Evolutionary conservation across 768 basidiomycete species (phyloP).

Genomic region (Termitomyces sp.): DNA sequence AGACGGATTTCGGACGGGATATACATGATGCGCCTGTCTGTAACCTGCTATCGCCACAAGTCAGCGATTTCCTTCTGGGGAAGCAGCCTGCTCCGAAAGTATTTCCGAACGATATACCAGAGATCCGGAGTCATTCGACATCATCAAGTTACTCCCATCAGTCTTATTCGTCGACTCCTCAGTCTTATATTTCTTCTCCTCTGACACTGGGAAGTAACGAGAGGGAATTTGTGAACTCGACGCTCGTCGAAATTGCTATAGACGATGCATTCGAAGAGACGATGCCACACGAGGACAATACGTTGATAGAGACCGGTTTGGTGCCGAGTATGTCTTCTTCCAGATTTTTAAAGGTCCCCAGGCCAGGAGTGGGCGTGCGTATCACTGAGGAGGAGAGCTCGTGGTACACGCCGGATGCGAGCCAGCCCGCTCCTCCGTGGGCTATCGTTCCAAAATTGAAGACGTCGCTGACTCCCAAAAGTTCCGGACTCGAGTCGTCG

Average conservation of each 20-base stretch:
- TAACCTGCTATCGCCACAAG: slow-evolving; percentile 4
- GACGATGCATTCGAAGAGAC: slow-evolving; percentile 10
- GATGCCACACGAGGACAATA: background rate
- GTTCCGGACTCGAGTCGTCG: slow-evolving; percentile 6
- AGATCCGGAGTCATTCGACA: slow-evolving; percentile 4
- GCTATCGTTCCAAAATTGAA: background rate
- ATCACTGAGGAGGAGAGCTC: background rate
- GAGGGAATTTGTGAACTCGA: background rate
- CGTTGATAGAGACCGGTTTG: slow-evolving; percentile 5
- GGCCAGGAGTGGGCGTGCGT: background rate
- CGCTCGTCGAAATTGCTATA: slow-evolving; percentile 8
- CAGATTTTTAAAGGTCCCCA: slow-evolving; percentile 4
- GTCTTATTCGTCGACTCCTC: slow-evolving; percentile 15
- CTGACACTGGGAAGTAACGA: slow-evolving; percentile 14
- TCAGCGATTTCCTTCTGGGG: background rate
- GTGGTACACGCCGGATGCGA: slow-evolving; percentile 1
- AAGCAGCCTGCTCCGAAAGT: background rate
- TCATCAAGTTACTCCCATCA: slow-evolving; percentile 12
- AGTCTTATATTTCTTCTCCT: slow-evolving; percentile 3
- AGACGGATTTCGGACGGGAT: slow-evolving; percentile 1
- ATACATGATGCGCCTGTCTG: slow-evolving; percentile 1
- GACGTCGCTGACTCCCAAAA: slow-evolving; percentile 5
- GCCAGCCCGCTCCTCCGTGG: slow-evolving; percentile 2
- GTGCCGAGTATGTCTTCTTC: slow-evolving; percentile 6
- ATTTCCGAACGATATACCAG: slow-evolving; percentile 1